Base-by-base conservation (phyloP, 2,329 filamentous ascomycete genomes). In the Hypoxylon sp. region DNA sequence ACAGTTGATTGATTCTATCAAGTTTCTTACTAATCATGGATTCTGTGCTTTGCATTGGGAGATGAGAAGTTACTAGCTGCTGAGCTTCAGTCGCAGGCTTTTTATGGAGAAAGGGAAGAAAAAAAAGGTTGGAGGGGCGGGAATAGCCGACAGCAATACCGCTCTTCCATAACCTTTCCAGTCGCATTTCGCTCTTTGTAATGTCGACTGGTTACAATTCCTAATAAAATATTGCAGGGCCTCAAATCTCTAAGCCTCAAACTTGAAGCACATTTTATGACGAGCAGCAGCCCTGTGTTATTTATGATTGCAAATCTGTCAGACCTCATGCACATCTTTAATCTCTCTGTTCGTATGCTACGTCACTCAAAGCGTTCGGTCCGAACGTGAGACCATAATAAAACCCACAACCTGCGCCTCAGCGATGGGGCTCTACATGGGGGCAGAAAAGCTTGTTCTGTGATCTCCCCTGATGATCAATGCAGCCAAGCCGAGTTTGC, bases 361-460 rank as follows among this genome's bases (percentile, higher is more conserved):
- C 50, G 47, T 29, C 24, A 48, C 39, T 22, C 39, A 58, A 22
- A 29, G 13, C 11, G 44, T 31, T 63, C 63, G 67, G 59, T 0
- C 63, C 59, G 63, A 63, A 53, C 51, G 33, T 29, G 48, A 48
- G 37, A 53, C 37, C 42, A 47, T 33, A 42, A 17, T 33, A 29
- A 44, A 66, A 35, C 39, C 59, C 48, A 59, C 37, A 55, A 48
- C 62, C 52, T 51, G 47, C 24, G 47, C 58, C 52, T 62, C 48
- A 63, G 42, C 31, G 46, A 69, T 66, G 63, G 62, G 55, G 54
- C 54, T 44, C 29, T 14, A 54, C 35, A 52, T 48, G 53, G 59
- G 48, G 58, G 57, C 35, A 61, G 33, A 31, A 70, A 71, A 69
- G 69, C 66, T 71, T 71, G 69, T 69, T 61, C 46, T 52, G 24